Evolutionary conservation across 2,329 filamentous ascomycete genomes (phyloP).

Genomic region (Epichloe gansuensis): DNA sequence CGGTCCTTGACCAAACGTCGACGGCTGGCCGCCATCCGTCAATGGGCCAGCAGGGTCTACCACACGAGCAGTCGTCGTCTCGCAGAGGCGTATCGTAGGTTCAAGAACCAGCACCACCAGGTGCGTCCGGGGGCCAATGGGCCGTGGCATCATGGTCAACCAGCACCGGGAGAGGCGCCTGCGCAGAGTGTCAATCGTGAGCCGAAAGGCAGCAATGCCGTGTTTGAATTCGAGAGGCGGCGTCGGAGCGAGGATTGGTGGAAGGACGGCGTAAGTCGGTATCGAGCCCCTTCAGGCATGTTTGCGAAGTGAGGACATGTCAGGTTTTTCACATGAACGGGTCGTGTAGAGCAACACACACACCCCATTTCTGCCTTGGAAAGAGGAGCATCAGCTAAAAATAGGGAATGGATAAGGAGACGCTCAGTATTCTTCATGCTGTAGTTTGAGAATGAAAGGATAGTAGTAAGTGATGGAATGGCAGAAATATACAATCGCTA

Average conservation of each 20-base stretch:
- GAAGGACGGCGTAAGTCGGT: conserved; percentile 21
- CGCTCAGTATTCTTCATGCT: too few species aligned
- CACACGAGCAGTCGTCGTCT: conserved; percentile 15
- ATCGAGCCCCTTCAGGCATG: conserved; percentile 9
- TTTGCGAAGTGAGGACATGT: background rate
- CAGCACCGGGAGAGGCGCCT: too few species aligned
- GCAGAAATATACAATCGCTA: too few species aligned
- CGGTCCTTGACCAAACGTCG: conserved; percentile 15
- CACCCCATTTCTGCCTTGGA: background rate
- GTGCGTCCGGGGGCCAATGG: background rate
- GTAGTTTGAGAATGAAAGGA: too few species aligned
- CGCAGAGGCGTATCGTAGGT: conserved; percentile 13
- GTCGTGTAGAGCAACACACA: background rate
- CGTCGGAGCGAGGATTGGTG: conserved; percentile 21
- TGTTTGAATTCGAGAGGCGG: conserved; percentile 14
- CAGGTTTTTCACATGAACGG: background rate
- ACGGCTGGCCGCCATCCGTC: conserved; percentile 15
- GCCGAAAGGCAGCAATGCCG: conserved; percentile 11
- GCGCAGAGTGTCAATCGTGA: conserved; percentile 14
- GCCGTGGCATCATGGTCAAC: background rate
- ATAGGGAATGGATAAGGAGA: background rate
- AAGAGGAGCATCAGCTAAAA: background rate
- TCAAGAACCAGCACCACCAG: conserved; percentile 14
- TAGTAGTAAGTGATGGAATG: too few species aligned
- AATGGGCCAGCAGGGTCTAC: conserved; percentile 17